phyloP scores from a whole-genome alignment of 2,329 filamentous ascomycete genomes.

The Albophoma yamanashiensis region DNA sequence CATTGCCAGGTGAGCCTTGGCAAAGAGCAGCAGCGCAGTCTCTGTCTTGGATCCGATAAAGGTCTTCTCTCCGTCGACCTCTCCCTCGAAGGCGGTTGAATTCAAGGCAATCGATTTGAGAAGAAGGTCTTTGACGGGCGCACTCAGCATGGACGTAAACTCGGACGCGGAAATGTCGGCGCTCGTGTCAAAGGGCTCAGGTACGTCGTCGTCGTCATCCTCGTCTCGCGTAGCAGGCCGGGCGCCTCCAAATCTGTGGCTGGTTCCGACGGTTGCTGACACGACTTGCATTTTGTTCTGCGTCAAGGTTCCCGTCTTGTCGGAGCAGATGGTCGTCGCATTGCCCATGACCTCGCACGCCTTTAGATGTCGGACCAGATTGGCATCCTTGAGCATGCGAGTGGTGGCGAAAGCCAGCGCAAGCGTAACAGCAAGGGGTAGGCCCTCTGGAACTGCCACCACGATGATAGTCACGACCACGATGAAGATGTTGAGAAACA shows the following conservation, averaged over 20 bases:
- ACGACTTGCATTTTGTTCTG: constrained; percentile 62
- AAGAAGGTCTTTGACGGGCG: constrained; percentile 39
- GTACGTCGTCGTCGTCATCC: constrained; percentile 10
- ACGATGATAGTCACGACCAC: constrained; percentile 72
- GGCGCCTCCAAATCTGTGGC: constrained; percentile 40
- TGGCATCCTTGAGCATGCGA: constrained; percentile 68
- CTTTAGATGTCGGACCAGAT: constrained; percentile 64
- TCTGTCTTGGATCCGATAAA: constrained; percentile 75
- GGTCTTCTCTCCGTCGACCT: constrained; percentile 52
- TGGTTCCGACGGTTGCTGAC: constrained; percentile 45
- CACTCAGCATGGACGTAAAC: constrained; percentile 33
- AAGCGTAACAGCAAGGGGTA: constrained; percentile 68
- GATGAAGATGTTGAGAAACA: constrained; percentile 67
- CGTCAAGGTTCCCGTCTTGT: constrained; percentile 58
- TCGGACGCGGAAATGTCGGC: constrained; percentile 32
- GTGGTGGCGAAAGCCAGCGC: constrained; percentile 69
- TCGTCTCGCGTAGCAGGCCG: constrained; percentile 11
- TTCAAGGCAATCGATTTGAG: constrained; percentile 52
- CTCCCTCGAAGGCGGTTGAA: constrained; percentile 68
- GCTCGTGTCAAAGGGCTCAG: constrained; percentile 13
- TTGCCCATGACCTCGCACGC: constrained; percentile 78
- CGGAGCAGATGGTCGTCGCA: constrained; percentile 59
- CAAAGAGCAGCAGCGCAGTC: constrained; percentile 61
- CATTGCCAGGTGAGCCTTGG: constrained; percentile 56
- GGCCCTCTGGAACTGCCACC: constrained; percentile 67